Percentiles rank a stretch among this genome's conserved stretches.
Evolutionary conservation across 768 basidiomycete genomes (phyloP).

Genomic region (Trichaptum fuscoviolaceum): DNA sequence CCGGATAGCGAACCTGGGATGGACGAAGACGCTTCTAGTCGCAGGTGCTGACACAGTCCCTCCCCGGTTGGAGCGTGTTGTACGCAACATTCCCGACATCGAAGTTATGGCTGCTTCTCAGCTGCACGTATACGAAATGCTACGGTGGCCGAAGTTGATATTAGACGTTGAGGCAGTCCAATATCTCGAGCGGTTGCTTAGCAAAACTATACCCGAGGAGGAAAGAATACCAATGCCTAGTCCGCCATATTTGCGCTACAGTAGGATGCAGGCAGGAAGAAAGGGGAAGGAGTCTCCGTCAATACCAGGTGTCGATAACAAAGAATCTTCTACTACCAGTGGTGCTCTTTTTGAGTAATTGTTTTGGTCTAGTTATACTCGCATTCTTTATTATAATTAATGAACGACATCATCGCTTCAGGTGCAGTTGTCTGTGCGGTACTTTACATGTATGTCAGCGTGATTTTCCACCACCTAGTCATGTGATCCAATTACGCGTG

Average conservation of each 20-base stretch:
- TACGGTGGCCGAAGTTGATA: conserved; percentile 79
- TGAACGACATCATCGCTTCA: background rate
- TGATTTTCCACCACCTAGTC: no score
- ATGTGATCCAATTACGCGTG: conserved; percentile 7
- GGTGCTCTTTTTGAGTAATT: background rate
- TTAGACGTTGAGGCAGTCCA: conserved; percentile 83
- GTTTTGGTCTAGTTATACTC: background rate
- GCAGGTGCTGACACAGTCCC: conserved; percentile 56
- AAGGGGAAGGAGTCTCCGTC: background rate
- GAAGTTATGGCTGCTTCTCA: conserved; percentile 59
- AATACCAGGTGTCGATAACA: conserved; percentile 1
- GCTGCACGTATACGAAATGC: conserved; percentile 72
- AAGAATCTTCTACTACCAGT: background rate
- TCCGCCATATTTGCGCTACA: background rate
- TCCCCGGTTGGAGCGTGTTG: conserved; percentile 51
- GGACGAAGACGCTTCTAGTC: conserved; percentile 73
- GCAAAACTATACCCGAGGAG: conserved; percentile 28
- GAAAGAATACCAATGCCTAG: background rate
- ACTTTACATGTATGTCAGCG: no score
- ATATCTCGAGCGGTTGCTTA: conserved; percentile 59
- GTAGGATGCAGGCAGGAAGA: conserved; percentile 1
- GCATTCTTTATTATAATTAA: background rate
- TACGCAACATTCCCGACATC: conserved; percentile 67
- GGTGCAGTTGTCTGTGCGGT: background rate
- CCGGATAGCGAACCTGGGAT: conserved; percentile 58